Evolutionary conservation across 1,284 basidiomycete species (phyloP), one percentile per base, ranked within the genome.

Genomic region (Leccinum pachyderme): DNA sequence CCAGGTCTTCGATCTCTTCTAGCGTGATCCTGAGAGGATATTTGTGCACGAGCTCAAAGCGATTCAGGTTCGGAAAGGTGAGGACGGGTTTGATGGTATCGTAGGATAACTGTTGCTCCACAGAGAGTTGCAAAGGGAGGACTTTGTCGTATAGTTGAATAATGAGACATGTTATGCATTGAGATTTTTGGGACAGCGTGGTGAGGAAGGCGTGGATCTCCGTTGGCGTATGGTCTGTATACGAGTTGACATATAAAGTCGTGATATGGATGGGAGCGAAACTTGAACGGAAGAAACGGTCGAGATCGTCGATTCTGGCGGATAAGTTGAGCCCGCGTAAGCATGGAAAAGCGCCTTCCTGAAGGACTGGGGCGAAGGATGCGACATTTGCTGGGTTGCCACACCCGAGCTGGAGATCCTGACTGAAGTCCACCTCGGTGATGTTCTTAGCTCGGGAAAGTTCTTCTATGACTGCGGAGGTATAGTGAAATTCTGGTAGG

Each of bases 281-380:
- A 4, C 69, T 63, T 3, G 66, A 64, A n/a, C 69, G 66, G 44
- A 86, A 66, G 66, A 86, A 81, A 4, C 61, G 66, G 3, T 75
- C 68, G n/a, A 79, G 70, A 52, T 81, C 75, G 4, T 68, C 64
- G 18, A 84, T 69, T 18, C 68, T 61, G 3, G 73, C 73, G 33
- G 76, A 77, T 33, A 83, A 61, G 4, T 75, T 79, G 39, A 85
- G 72, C 54, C 85, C 82, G 61, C 71, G 75, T 5, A 88, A 72
- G 1, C 73, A 67, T 0, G 81, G 81, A 63, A 87, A 88, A 0
- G 81, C 75, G 22, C 77, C 80, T 55, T 78, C 72, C 24, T 65
- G 46, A 12, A 84, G 67, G 2, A 58, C 62, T 2, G 82, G 83
- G 5, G 53, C 18, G 60, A 83, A 81, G 27, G 67, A 59, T 3